Evolutionary conservation across 164 flowering plant genomes (phyloP).

Genomic region (Aristolochia californica): DNA sequence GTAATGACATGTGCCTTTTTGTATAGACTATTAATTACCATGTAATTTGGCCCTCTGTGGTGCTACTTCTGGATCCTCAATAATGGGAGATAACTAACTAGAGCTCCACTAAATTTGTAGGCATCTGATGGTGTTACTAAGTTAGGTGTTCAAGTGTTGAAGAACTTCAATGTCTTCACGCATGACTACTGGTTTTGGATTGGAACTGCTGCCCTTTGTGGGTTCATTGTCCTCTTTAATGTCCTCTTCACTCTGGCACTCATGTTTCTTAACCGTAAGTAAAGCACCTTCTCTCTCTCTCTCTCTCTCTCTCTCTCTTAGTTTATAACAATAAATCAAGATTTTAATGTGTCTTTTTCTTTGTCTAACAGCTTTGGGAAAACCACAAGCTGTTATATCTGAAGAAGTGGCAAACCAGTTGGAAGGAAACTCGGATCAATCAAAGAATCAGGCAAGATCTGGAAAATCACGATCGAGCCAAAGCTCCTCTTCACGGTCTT

Average conservation of each 20-base stretch:
- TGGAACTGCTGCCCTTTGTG: constrained; percentile 24
- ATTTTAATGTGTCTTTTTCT: not conserved
- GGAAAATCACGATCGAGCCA: constrained; percentile 20
- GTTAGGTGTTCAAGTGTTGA: constrained; percentile 21
- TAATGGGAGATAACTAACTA: no score
- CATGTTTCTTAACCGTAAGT: constrained; percentile 26
- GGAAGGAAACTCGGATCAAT: constrained; percentile 11
- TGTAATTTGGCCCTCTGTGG: no score
- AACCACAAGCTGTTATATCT: constrained; percentile 28
- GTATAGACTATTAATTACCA: no score
- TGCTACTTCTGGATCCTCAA: no score
- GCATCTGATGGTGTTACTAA: constrained; percentile 17
- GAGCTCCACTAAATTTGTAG: constrained; percentile 12
- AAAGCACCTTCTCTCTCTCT: no score
- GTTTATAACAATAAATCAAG: no score
- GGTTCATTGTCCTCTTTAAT: constrained; percentile 25
- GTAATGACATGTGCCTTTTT: no score
- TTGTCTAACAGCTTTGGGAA: constrained; percentile 19
- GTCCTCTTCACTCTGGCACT: constrained; percentile 28
- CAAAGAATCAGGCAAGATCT: constrained; percentile 12
- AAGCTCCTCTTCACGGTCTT: constrained; percentile 10
- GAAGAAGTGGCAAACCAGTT: constrained; percentile 20
- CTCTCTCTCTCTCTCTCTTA: no score
- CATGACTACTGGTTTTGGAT: constrained; percentile 33
- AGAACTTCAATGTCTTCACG: constrained; percentile 10